Conservation (phyloP, 169 alveolate species). For the Perkinsus olseni region DNA sequence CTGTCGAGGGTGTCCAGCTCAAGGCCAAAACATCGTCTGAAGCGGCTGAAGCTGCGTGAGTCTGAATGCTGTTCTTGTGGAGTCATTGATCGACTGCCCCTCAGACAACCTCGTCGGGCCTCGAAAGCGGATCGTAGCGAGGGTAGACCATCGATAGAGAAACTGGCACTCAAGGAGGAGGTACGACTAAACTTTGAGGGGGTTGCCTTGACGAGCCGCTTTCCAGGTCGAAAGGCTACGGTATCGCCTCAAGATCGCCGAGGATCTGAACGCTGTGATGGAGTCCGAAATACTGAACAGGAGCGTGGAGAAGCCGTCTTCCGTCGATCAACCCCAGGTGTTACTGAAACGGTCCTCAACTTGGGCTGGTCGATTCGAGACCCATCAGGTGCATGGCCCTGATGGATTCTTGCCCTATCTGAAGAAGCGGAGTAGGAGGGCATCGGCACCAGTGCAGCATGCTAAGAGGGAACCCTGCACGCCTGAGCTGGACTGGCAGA, state of each 20-base stretch:
- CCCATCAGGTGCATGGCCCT: too few relatives aligned
- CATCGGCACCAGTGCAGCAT: neutral
- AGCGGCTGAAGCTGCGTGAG: neutral
- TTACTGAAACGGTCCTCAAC: too few relatives aligned
- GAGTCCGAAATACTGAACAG: neutral
- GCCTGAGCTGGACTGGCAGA: neutral
- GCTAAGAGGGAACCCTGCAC: neutral
- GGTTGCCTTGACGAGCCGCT: neutral
- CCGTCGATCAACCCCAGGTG: too few relatives aligned
- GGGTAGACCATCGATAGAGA: too few relatives aligned
- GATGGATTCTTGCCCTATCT: neutral
- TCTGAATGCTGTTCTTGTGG: too few relatives aligned
- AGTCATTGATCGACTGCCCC: too few relatives aligned
- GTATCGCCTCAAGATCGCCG: neutral
- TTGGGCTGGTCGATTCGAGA: too few relatives aligned
- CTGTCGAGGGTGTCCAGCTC: neutral
- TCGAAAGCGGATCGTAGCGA: too few relatives aligned
- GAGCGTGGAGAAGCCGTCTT: neutral
- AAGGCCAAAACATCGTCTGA: neutral
- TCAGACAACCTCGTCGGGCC: too few relatives aligned
- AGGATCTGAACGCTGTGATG: neutral
- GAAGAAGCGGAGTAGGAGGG: neutral
- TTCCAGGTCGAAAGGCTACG: neutral
- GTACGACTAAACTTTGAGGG: neutral
- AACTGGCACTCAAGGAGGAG: neutral